Evolutionary conservation across 768 basidiomycete genomes (phyloP), one percentile per base, ranked within the genome.

Genomic region (Tremella fuciformis): DNA sequence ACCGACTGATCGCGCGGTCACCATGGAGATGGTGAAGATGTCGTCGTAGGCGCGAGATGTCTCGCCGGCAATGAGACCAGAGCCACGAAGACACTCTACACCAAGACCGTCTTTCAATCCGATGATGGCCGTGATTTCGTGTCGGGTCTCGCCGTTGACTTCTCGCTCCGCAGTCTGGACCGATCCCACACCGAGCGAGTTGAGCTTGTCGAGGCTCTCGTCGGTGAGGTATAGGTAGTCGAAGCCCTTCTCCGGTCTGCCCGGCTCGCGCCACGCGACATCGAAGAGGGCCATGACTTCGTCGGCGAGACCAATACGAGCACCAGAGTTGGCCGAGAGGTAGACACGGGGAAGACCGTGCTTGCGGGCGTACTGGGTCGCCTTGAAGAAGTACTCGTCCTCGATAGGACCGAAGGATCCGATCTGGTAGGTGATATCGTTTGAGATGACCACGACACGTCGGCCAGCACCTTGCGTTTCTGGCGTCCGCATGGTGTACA

Each of bases 31-130:
- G 50, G 96, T 99, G 82, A 99, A 99, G 75, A 99, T 97, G 74
- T 99, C 96, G 70, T 98, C 94, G 78, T 99, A 99, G 0, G 96
- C 96, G 34, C 96, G 85, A 34, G 93, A 94, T 0, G 96, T 99
- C 78, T 96, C 96, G 47, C 96, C 96, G 37, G 96, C 96, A 71
- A 99, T 98, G 64, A 99, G 85, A 77, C 94, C 96, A 24, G 96
- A 98, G 44, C 96, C 96, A 76, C 82, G 91, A 75, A 99, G 80
- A 54, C 86, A 96, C 78, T 98, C 96, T 24, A 99, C 96, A 70
- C 96, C 94, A 16, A 98, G 83, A 57, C 96, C 96, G 59, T 99
- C 89, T 75, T 96, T 91, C n/a, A 91, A 80, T 75, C 96, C 96
- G 65, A 98, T 93, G 75, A 98, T 86, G 69, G 91, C 91, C 41